Conservation (phyloP, 2,329 filamentous ascomycete genomes). For the Helminthosporium solani region DNA sequence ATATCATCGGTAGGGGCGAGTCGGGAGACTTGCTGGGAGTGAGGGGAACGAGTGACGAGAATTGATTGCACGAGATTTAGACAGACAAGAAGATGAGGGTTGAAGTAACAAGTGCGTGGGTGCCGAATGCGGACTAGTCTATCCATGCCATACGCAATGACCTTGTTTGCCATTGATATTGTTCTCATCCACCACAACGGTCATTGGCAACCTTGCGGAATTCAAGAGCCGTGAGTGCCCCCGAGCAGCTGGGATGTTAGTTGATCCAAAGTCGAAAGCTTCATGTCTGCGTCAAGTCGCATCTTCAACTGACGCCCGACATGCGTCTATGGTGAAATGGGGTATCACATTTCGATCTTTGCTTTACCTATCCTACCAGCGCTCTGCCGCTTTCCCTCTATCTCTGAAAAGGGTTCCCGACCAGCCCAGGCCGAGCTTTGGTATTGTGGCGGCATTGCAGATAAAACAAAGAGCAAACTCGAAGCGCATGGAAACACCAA, state of each 20-base stretch:
- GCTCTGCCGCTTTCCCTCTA: background rate
- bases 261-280: background rate
- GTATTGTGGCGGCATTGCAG: background rate
- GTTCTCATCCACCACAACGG: constrained; percentile 22
- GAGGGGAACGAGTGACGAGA: background rate
- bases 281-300: no score
- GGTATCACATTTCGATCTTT: background rate
- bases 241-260: background rate
- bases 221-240: background rate
- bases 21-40: background rate
- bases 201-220: background rate
- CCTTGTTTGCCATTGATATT: constrained; percentile 38
- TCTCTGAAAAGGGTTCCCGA: background rate
- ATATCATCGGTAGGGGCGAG: constrained; percentile 7
- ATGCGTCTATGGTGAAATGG: background rate
- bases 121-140: constrained; percentile 21
- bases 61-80: background rate
- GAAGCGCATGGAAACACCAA: background rate
- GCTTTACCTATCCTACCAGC: background rate
- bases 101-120: constrained; percentile 14
- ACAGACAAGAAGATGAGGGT: constrained; percentile 3
- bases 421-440: background rate
- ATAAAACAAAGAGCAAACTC: background rate
- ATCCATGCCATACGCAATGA: constrained; percentile 4
- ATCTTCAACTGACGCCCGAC: background rate